Evolutionary conservation across 768 basidiomycete species (phyloP).

Genomic region (Suillus luteus): DNA sequence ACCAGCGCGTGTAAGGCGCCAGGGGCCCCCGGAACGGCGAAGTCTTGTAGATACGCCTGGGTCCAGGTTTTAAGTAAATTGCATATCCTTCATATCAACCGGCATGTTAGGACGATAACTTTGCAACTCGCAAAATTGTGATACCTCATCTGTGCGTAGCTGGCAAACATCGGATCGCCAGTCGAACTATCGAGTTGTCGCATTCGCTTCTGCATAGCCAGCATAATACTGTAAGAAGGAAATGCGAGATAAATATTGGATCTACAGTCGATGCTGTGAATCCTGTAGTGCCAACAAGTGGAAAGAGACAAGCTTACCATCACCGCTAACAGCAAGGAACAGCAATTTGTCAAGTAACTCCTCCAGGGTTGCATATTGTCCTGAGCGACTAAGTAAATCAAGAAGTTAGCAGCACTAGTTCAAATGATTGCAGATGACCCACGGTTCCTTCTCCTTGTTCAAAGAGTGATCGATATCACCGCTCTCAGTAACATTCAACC

Average conservation of each 20-base stretch:
- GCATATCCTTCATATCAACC: constrained; percentile 59
- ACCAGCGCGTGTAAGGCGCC: constrained; percentile 76
- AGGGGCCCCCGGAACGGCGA: constrained; percentile 72
- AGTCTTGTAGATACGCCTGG: constrained; percentile 73
- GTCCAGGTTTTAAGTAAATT: constrained; percentile 80
- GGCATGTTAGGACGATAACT: constrained; percentile 14
- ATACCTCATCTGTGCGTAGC: constrained; percentile 87
- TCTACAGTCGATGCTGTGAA: constrained; percentile 45
- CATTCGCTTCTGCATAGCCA: constrained; percentile 88
- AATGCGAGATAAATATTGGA: constrained; percentile 74
- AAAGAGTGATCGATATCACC: constrained; percentile 25
- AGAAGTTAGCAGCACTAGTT: constrained; percentile 15
- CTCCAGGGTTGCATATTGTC: constrained; percentile 75
- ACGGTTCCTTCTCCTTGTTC: constrained; percentile 54
- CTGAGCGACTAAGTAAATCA: constrained; percentile 45
- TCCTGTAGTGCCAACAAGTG: constrained; percentile 11
- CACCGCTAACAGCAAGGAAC: constrained; percentile 81
- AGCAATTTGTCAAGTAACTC: constrained; percentile 81
- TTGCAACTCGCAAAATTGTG: constrained; percentile 10
- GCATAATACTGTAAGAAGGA: constrained; percentile 78
- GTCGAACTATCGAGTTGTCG: constrained; percentile 70
- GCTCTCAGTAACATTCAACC: constrained; percentile 25
- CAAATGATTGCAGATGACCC: constrained; percentile 26
- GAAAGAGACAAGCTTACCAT: constrained; percentile 50
- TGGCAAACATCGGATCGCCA: constrained; percentile 83